These are phyloP conservation scores for Cicer cuneatum DNA, from an alignment of 306 rosid species.

Conservation along the genomic window DNA sequence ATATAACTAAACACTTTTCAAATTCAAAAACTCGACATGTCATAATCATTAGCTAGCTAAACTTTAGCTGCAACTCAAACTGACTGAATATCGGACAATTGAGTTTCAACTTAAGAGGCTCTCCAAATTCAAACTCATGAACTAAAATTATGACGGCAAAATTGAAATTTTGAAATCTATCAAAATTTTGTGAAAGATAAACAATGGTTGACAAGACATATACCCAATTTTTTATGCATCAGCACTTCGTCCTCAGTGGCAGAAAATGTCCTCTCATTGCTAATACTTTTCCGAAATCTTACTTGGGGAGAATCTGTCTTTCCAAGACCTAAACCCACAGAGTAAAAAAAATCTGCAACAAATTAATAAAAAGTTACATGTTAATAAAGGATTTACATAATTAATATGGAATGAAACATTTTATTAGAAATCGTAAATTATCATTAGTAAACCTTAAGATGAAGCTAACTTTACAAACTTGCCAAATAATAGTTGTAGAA, in stretches of 20 bases:
- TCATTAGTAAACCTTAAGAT: slow-evolving; percentile 7
- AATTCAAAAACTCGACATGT: slow-evolving; percentile 24
- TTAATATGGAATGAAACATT: slow-evolving; percentile 32
- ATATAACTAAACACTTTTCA: slow-evolving; percentile 7
- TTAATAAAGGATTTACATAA: slow-evolving; percentile 27
- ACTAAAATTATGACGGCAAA: slow-evolving; percentile 15
- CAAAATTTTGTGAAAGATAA: slow-evolving; percentile 10
- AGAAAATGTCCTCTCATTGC: slow-evolving; percentile 91
- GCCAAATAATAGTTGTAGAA: slow-evolving; percentile 23
- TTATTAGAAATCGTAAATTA: slow-evolving; percentile 10
- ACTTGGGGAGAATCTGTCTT: slow-evolving; percentile 69
- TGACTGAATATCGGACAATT: slow-evolving; percentile 7
- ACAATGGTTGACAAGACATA: slow-evolving; percentile 35
- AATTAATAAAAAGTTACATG: slow-evolving; percentile 36
- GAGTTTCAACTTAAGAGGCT: slow-evolving; percentile 31
- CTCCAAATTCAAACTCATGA: slow-evolving; percentile 26
- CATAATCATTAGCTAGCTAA: slow-evolving; percentile 33
- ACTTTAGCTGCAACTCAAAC: slow-evolving; percentile 34
- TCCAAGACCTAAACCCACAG: slow-evolving; percentile 95
- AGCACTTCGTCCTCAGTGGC: slow-evolving; percentile 70
- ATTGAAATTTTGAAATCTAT: slow-evolving; percentile 19
- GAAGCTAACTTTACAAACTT: slow-evolving; percentile 22
- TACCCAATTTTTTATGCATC: slow-evolving; percentile 66
- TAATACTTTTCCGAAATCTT: slow-evolving; percentile 81
- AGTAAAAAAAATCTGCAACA: slow-evolving; percentile 78